Conservation (phyloP, 768 basidiomycete species). For the Panellus pusillus region DNA sequence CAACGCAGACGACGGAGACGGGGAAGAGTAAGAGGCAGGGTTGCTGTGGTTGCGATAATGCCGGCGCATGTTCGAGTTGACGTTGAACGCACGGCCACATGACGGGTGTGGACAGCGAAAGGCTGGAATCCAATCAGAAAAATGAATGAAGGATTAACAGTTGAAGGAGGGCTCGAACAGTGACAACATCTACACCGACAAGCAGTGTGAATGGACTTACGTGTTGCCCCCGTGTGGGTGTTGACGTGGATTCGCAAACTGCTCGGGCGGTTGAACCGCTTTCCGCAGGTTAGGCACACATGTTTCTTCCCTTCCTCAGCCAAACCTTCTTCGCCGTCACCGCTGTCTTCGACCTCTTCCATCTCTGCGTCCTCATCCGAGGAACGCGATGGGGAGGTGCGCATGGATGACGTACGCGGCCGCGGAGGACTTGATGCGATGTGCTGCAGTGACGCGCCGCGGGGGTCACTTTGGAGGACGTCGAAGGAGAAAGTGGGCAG, state of each 20-base stretch:
- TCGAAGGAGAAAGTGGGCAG: slow-evolving; percentile 8
- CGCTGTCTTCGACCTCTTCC: slow-evolving; percentile 23
- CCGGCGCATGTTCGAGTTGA: slow-evolving; percentile 15
- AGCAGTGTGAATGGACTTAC: slow-evolving; percentile 36
- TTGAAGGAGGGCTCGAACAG: too few relatives aligned
- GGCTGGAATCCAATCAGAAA: background rate
- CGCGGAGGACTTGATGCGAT: slow-evolving; percentile 3
- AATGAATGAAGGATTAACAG: too few relatives aligned
- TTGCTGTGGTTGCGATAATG: slow-evolving; percentile 7
- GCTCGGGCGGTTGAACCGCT: slow-evolving; percentile 69
- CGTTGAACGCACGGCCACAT: slow-evolving; percentile 14
- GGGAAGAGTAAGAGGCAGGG: too few relatives aligned
- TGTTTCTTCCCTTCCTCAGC: slow-evolving; percentile 43
- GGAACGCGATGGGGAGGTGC: background rate
- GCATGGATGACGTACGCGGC: background rate
- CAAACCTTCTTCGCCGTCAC: slow-evolving; percentile 24
- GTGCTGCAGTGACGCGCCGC: slow-evolving; percentile 3
- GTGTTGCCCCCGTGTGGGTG: slow-evolving; percentile 68
- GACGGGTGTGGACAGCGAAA: slow-evolving; percentile 1
- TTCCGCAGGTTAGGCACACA: slow-evolving; percentile 53
- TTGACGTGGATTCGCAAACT: slow-evolving; percentile 67
- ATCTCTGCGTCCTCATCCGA: slow-evolving; percentile 23
- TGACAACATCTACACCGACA: too few relatives aligned
- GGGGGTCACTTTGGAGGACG: slow-evolving; percentile 10
- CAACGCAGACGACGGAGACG: too few relatives aligned